These are phyloP conservation scores for Plasmodium cynomolgi DNA, from an alignment of 169 alveolate genomes.

Conservation along the genomic window DNA sequence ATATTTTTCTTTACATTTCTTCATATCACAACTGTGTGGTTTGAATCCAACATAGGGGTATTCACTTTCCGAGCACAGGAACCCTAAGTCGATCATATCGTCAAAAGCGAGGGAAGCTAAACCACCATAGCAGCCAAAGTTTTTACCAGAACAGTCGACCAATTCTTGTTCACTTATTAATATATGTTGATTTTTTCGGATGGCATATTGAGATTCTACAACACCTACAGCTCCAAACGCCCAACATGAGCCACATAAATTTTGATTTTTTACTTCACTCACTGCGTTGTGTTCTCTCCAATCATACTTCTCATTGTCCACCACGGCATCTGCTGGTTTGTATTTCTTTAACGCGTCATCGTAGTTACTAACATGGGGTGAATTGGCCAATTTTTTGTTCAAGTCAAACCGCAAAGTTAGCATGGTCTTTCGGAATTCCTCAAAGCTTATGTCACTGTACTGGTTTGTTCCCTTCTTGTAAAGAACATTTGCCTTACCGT, in stretches of 20 bases:
- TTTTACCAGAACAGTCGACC: slow-evolving; percentile 85
- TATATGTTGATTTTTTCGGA: slow-evolving; percentile 36
- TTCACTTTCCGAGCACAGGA: slow-evolving; percentile 74
- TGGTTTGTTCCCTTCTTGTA: slow-evolving; percentile 72
- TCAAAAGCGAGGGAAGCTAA: slow-evolving; percentile 83
- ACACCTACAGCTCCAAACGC: slow-evolving; percentile 87
- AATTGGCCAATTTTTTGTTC: not conserved
- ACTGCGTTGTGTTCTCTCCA: slow-evolving; percentile 82
- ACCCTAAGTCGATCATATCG: slow-evolving; percentile 83
- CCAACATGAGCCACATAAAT: slow-evolving; percentile 91
- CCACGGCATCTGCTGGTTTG: not conserved
- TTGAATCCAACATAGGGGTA: slow-evolving; percentile 83
- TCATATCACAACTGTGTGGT: slow-evolving; percentile 27
- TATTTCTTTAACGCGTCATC: slow-evolving; percentile 25
- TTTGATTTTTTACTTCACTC: slow-evolving; percentile 85
- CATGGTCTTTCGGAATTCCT: slow-evolving; percentile 72
- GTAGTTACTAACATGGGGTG: not conserved
- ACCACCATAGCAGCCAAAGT: slow-evolving; percentile 91
- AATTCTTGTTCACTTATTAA: slow-evolving; percentile 90
- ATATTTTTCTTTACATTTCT: slow-evolving; percentile 61
- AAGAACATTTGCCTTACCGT: slow-evolving; percentile 13
- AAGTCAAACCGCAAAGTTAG: slow-evolving; percentile 5
- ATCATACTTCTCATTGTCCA: slow-evolving; percentile 60
- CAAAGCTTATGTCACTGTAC: slow-evolving; percentile 76
- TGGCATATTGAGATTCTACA: slow-evolving; percentile 81